Evolutionary conservation across 2,329 filamentous ascomycete genomes (phyloP), one percentile per base, ranked within the genome.

Genomic region (Pestalotiopsis sp.): DNA sequence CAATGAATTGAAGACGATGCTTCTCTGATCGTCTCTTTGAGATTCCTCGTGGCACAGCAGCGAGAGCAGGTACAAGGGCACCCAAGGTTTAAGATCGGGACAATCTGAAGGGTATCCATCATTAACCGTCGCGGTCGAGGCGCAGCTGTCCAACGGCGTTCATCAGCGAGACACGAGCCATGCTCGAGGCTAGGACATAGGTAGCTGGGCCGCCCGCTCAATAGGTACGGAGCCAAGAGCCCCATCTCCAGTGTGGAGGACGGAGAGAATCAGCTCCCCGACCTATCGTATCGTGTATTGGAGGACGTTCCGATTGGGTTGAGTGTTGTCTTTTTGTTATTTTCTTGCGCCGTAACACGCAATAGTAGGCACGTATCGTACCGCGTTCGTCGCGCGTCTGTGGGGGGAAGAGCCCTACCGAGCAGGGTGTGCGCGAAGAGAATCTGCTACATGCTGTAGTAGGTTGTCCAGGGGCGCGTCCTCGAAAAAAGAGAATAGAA

Each of bases 241-340:
- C 44, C 44, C 58, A 61, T 61, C 58, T 39, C 58, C 58, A 61
- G 58, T 61, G 35, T 61, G 58, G 58, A 35, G 58, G n/a, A 26
- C 22, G n/a, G n/a, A 61, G 58, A 38, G 24, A 61, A 39, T 20
- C n/a, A 61, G 30, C 11, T 30, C 26, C 24, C 30, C 58, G 58
- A 61, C 26, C n/a, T 35, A 26, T 61, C 58, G 58, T 20, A 35
- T 35, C 30, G 26, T 35, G 30, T 20, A 26, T 14, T 11, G 30
- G 30, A 20, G 14, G 14, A n/a, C 4, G 44, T n/a, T 52, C 44
- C 44, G 44, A 52, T 52, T 52, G 44, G 44, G 5, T 52, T 10
- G 44, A 52, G 17, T n/a, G 44, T 17, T 52, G 20, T 17, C 10
- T 52, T 52, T 3, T 48, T 52, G n/a, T n/a, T 52, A 20, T n/a